Evolutionary conservation across 1,284 basidiomycete species (phyloP), one percentile per base, ranked within the genome.

Genomic region (Puccinia horiana): DNA sequence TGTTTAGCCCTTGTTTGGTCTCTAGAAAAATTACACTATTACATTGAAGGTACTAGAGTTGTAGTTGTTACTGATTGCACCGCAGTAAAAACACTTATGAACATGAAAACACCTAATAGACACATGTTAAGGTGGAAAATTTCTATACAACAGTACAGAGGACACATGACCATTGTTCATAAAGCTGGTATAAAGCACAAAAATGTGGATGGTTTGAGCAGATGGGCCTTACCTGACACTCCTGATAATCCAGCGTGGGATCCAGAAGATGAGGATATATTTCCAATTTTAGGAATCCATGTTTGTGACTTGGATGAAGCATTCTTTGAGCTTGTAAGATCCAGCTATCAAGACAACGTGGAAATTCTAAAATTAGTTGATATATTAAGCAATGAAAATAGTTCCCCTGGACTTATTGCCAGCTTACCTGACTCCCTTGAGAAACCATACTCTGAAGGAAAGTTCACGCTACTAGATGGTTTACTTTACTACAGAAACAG

Each of bases 71-170:
- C 56, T 6, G 56, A 58, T 23, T 58, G 56, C 56, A 58, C 20
- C 6, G 61, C 61, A 8, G 61, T 63, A 8, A 63, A 37, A 63
- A 63, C 61, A 11, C 61, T 63, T 3, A 35, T 63, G 26, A 63
- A 63, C 40, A 67, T 40, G 63, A 67, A 67, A 20, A 67, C 35
- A 3, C 63, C 63, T 40, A 67, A 67, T 40, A 67, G 63, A 67
- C 32, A 67, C 40, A 67, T 67, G 63, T 35, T 67, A 3, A 67
- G 63, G n/a, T 67, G 63, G 63, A 32, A 67, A 23, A 67, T 67
- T 11, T 32, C 63, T 40, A 67, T 67, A 32, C 63, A 67, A 42
- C 32, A 67, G 35, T 67, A 67, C 20, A 67, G 63, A 40, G 63
- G 63, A 26, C 26, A 29, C 3, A 29, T 72, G 26, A 72, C 2